Percentiles rank a stretch among this genome's conserved stretches.
Conservation (phyloP, 495 filamentous ascomycete genomes). For the Annulohypoxylon nitens region DNA sequence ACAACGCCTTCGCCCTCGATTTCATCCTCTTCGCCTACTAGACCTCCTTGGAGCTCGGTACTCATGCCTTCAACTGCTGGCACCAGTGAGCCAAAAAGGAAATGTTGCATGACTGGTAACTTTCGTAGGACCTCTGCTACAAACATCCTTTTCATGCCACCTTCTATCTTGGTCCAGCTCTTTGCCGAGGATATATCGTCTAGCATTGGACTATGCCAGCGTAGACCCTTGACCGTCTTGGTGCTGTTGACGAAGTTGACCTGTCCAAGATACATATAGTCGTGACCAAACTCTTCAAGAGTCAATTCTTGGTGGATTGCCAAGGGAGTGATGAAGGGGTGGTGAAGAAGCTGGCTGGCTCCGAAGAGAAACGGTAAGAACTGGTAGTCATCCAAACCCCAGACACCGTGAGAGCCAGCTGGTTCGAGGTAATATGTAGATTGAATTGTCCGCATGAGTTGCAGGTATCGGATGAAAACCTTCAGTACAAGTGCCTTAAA, state of each 20-base stretch:
- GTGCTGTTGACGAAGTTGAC: conserved; percentile 94
- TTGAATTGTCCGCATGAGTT: conserved; percentile 84
- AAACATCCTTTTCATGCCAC: conserved; percentile 97
- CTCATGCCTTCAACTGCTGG: conserved; percentile 87
- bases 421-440: conserved; percentile 95
- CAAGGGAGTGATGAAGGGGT: conserved; percentile 87
- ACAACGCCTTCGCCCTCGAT: conserved; percentile 68
- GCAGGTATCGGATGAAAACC: conserved; percentile 84
- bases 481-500: conserved; percentile 80
- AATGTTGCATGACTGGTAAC: conserved; percentile 98
- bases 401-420: conserved; percentile 94
- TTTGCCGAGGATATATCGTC: conserved; percentile 96
- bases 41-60: conserved; percentile 62
- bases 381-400: conserved; percentile 98
- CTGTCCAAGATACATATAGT: conserved; percentile 91
- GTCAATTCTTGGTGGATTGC: conserved; percentile 87
- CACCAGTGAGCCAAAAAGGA: conserved; percentile 87
- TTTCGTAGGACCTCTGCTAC: conserved; percentile 92
- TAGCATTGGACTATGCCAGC: conserved; percentile 98
- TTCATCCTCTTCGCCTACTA: conserved; percentile 59
- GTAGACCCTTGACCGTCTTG: conserved; percentile 93
- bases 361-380: conserved; percentile 97
- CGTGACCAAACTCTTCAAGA: conserved; percentile 84
- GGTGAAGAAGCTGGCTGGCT: conserved; percentile 86
- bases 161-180: conserved; percentile 92